Percentiles rank a stretch among this genome's conserved stretches.
phyloP scores from a whole-genome alignment of 2,329 filamentous ascomycete genomes.

The Trichoderma citrinoviride region DNA sequence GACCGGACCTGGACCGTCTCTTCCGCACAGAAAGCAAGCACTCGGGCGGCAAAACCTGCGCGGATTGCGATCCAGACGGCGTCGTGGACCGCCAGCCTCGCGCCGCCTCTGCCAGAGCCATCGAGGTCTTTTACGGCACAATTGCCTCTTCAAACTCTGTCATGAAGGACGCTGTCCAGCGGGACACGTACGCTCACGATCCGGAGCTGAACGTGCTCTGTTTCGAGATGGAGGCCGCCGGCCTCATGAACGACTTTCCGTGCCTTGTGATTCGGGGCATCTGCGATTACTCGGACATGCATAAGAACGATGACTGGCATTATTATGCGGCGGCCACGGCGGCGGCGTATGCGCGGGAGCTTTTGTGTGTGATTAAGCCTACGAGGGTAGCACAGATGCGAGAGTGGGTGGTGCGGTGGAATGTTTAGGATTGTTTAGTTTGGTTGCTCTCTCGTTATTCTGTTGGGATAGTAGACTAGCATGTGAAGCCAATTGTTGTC shows the following conservation, averaged over 20 bases:
- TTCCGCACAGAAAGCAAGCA: background rate
- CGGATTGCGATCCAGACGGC: background rate
- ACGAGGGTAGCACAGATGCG: background rate
- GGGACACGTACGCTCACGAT: background rate
- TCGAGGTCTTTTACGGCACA: background rate
- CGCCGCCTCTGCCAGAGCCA: background rate
- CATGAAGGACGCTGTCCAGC: background rate
- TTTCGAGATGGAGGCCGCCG: slow-evolving; percentile 22
- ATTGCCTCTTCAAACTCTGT: background rate
- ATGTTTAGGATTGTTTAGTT: too few relatives aligned
- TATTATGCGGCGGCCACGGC: background rate
- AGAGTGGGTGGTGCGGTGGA: background rate
- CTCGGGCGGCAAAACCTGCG: background rate
- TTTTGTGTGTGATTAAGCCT: background rate
- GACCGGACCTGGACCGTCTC: background rate
- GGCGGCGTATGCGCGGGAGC: background rate
- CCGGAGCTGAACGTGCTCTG: background rate
- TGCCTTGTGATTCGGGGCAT: slow-evolving; percentile 23
- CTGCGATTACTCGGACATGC: slow-evolving; percentile 20
- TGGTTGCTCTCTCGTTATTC: too few relatives aligned
- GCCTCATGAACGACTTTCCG: slow-evolving; percentile 10
- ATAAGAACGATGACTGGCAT: slow-evolving; percentile 17
- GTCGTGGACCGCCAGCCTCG: background rate
- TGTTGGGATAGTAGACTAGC: too few relatives aligned
- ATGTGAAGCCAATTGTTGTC: too few relatives aligned